Evolutionary conservation across 192 early-diverging fungal species (phyloP).

Genomic region (Podila epicladia): DNA sequence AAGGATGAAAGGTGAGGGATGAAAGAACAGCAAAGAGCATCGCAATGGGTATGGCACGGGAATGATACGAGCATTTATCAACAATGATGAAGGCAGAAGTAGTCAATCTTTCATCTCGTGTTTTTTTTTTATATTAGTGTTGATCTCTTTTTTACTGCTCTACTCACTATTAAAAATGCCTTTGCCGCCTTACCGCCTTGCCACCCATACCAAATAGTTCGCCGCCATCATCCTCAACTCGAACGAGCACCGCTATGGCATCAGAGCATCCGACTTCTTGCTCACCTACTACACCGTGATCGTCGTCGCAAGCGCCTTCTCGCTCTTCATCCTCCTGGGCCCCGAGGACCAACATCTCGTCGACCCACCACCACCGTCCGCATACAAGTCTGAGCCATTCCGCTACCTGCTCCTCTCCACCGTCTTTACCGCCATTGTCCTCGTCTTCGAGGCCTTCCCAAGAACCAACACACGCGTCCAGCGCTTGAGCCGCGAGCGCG

Average conservation of each 20-base stretch:
- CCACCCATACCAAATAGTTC: conserved; percentile 1
- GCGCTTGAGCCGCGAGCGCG: conserved; percentile 21
- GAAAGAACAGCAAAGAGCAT: background rate
- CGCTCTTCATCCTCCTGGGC: conserved; percentile 25
- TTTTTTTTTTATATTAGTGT: no score
- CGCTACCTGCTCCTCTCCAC: conserved; percentile 9
- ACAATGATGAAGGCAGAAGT: no score
- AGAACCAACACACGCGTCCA: conserved; percentile 29
- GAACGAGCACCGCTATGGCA: conserved; percentile 31
- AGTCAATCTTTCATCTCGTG: no score
- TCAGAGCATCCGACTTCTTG: conserved; percentile 28
- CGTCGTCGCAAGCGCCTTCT: conserved; percentile 20
- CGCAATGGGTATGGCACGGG: background rate
- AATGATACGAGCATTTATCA: no score
- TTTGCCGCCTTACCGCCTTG: no score
- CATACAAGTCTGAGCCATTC: conserved; percentile 23
- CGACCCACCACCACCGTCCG: conserved; percentile 31
- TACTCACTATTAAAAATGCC: background rate
- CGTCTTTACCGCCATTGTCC: conserved; percentile 10
- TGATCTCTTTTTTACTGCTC: no score
- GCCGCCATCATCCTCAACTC: conserved; percentile 22
- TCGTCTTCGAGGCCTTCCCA: conserved; percentile 27
- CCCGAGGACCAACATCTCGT: background rate
- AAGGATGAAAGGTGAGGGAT: no score
- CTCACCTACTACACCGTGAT: conserved; percentile 21